Percentiles rank a stretch among this genome's conserved stretches.
These are phyloP conservation scores for Sphagnum tenellum DNA, from an alignment of 225 moss, liverwort and hornwort genomes.

Conservation along the genomic window DNA sequence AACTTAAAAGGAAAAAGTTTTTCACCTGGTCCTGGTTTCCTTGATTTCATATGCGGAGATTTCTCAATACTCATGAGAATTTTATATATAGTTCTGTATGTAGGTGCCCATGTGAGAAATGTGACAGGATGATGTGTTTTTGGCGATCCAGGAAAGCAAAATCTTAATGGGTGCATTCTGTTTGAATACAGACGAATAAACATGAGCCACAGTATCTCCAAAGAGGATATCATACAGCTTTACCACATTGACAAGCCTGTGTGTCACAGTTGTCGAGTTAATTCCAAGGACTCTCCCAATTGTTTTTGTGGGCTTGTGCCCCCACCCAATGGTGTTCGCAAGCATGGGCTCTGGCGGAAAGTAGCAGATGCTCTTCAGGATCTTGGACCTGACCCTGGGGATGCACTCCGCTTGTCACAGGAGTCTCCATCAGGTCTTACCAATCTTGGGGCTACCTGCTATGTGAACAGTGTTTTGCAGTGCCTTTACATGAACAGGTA, in stretches of 20 bases:
- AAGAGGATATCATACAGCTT: slow-evolving; percentile 70
- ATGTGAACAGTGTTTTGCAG: slow-evolving; percentile 95
- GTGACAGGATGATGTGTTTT: too few species aligned
- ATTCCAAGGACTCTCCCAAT: slow-evolving; percentile 86
- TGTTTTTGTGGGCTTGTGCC: slow-evolving; percentile 93
- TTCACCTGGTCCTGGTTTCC: too few species aligned
- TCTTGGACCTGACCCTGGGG: slow-evolving; percentile 90
- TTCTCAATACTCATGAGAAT: too few species aligned
- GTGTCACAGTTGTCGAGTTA: slow-evolving; percentile 89
- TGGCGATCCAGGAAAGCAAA: too few species aligned
- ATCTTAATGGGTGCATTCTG: too few species aligned
- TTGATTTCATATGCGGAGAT: too few species aligned
- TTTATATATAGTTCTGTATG: too few species aligned
- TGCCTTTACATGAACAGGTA: slow-evolving; percentile 88
- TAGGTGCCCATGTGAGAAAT: too few species aligned
- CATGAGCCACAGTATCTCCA: slow-evolving; percentile 54
- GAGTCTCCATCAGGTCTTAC: slow-evolving; percentile 83
- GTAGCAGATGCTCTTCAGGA: slow-evolving; percentile 73
- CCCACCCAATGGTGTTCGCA: slow-evolving; percentile 71
- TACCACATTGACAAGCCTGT: slow-evolving; percentile 75
- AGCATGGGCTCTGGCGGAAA: slow-evolving; percentile 96
- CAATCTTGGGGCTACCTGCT: slow-evolving; percentile 95
- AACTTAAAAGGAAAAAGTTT: too few species aligned
- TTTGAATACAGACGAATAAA: slow-evolving; percentile 56
- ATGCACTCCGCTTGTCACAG: slow-evolving; percentile 60